A percentile compares a stretch with the other conserved stretches of the same genome.
Conservation (phyloP, 345 rosid species). For the Barbarea vulgaris region DNA sequence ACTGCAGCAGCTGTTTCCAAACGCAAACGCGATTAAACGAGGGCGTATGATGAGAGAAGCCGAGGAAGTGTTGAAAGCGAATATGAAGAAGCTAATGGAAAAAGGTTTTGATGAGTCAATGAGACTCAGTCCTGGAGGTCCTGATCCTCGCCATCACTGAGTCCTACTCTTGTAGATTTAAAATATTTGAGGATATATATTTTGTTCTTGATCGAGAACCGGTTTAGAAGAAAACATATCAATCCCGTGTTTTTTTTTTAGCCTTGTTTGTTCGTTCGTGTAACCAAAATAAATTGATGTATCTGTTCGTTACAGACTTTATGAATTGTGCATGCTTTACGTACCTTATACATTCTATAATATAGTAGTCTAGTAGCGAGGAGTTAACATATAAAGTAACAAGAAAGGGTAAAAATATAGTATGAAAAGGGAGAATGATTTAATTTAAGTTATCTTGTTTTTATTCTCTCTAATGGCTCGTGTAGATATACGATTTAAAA, state of each 20-base stretch:
- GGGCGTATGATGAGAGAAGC: conserved; percentile 50
- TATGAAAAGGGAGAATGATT: background rate
- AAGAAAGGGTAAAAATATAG: conserved; percentile 12
- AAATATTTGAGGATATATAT: conserved; percentile 4
- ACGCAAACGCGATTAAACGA: conserved; percentile 12
- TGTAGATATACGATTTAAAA: conserved; percentile 20
- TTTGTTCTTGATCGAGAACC: conserved; percentile 20
- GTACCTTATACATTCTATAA: conserved; percentile 14
- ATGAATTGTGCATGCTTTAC: conserved; percentile 32
- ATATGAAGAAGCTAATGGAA: conserved; percentile 46
- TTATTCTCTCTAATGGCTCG: conserved; percentile 8
- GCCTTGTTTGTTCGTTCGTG: conserved; percentile 10
- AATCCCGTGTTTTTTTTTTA: conserved; percentile 14
- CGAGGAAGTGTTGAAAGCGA: conserved; percentile 48
- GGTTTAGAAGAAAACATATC: conserved; percentile 31
- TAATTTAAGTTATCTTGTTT: conserved; percentile 18
- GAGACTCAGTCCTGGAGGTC: conserved; percentile 70
- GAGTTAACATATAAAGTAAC: conserved; percentile 18
- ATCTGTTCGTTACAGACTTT: background rate
- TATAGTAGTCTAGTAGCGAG: conserved; percentile 14
- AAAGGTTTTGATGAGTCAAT: conserved; percentile 42
- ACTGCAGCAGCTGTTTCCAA: conserved; percentile 9
- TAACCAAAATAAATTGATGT: conserved; percentile 17
- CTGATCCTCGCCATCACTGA: conserved; percentile 69
- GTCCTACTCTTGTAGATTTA: background rate